Percentiles rank a stretch among this genome's conserved stretches.
These are phyloP conservation scores for Pseudogymnoascus sp. DNA, from an alignment of 2,329 filamentous ascomycete genomes.

Conservation along the genomic window DNA sequence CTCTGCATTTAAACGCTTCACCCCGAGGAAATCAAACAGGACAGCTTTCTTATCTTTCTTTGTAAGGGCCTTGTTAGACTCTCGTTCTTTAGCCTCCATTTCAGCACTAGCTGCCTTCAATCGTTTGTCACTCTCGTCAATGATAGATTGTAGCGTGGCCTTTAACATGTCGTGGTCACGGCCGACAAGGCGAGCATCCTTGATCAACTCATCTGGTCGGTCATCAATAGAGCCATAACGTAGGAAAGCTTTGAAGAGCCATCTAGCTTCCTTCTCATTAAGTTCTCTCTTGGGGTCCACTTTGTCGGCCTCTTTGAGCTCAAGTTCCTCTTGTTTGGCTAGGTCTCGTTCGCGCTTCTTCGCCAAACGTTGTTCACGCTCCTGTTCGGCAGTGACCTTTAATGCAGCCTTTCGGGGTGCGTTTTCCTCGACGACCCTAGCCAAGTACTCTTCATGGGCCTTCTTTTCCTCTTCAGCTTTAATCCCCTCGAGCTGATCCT, in stretches of 20 bases:
- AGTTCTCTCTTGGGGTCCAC: constrained; percentile 84
- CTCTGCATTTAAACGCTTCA: constrained; percentile 93
- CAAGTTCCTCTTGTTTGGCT: constrained; percentile 63
- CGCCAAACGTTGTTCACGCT: constrained; percentile 57
- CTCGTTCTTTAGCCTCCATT: constrained; percentile 58
- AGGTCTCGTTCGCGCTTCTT: constrained; percentile 62
- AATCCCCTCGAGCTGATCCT: constrained; percentile 81
- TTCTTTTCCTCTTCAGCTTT: constrained; percentile 84
- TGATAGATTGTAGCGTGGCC: constrained; percentile 61
- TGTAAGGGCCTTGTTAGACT: constrained; percentile 72
- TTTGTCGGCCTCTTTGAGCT: constrained; percentile 60
- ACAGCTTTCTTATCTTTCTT: constrained; percentile 99
- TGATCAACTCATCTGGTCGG: constrained; percentile 77
- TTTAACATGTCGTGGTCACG: constrained; percentile 77
- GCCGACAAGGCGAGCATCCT: constrained; percentile 76
- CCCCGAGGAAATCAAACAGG: constrained; percentile 85
- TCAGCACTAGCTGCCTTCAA: constrained; percentile 66
- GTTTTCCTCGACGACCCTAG: constrained; percentile 75
- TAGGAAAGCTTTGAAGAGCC: constrained; percentile 84
- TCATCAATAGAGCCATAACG: constrained; percentile 88
- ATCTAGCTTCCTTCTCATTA: constrained; percentile 85
- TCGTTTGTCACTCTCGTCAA: constrained; percentile 63
- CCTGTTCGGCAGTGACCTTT: constrained; percentile 50
- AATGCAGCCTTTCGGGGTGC: constrained; percentile 69
- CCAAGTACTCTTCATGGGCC: constrained; percentile 75